These are phyloP conservation scores for Euphorbia lathyris DNA, from an alignment of 345 rosid genomes.

Conservation along the genomic window DNA sequence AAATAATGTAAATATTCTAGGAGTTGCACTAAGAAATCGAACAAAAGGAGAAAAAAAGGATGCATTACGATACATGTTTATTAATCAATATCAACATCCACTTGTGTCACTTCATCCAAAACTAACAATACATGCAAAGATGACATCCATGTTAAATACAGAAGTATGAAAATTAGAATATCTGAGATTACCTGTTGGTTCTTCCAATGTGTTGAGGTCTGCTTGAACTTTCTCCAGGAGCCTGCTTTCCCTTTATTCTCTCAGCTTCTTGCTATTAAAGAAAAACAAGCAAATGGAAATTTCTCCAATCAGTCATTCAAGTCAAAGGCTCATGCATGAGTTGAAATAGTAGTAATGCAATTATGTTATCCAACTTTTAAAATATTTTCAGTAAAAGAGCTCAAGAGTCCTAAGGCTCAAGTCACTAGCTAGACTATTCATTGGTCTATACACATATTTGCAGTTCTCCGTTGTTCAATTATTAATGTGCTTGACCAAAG, in stretches of 20 bases:
- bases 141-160: background rate
- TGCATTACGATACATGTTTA: background rate
- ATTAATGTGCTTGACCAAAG: background rate
- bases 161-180: slow-evolving; percentile 3
- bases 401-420: background rate
- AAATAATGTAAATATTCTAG: background rate
- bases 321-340: slow-evolving; percentile 9
- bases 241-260: slow-evolving; percentile 51
- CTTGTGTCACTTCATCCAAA: background rate
- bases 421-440: background rate
- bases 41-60: background rate
- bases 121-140: background rate
- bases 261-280: slow-evolving; percentile 61
- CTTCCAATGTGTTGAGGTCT: slow-evolving; percentile 31
- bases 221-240: slow-evolving; percentile 33
- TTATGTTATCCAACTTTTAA: background rate
- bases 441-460: no score
- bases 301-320: slow-evolving; percentile 6
- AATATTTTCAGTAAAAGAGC: background rate
- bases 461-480: background rate
- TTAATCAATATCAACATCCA: background rate
- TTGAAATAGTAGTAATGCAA: background rate
- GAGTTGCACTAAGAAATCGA: background rate
- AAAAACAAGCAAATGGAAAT: slow-evolving; percentile 21
- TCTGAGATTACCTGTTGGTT: slow-evolving; percentile 43